phyloP scores from a whole-genome alignment of 2,329 filamentous ascomycete species.

The Verticillium nonalfalfae region DNA sequence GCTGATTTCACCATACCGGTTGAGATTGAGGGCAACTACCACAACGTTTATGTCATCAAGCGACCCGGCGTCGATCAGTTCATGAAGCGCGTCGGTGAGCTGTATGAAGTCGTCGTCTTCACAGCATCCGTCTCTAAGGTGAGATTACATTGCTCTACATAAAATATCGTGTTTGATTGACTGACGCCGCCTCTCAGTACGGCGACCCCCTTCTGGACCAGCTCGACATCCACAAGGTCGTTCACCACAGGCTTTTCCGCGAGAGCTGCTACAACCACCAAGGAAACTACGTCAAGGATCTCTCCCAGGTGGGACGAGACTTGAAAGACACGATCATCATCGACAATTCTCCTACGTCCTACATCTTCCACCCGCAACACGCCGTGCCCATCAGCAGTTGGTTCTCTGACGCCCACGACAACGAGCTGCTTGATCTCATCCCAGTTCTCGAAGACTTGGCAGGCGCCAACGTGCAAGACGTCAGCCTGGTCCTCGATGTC shows the following conservation, averaged over 20 bases:
- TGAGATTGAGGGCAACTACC: constrained; percentile 97
- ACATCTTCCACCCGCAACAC: constrained; percentile 99
- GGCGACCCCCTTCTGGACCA: constrained; percentile 94
- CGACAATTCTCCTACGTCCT: constrained; percentile 97
- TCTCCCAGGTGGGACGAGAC: constrained; percentile 93
- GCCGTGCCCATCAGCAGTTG: constrained; percentile 99
- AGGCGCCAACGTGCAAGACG: constrained; percentile 80
- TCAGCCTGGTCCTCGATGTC: constrained; percentile 96
- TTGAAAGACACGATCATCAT: constrained; percentile 98
- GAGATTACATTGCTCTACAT: constrained; percentile 11
- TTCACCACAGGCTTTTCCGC: constrained; percentile 92
- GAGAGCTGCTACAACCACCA: constrained; percentile 99
- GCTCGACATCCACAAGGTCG: constrained; percentile 92
- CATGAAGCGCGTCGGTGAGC: constrained; percentile 95
- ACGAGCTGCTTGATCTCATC: constrained; percentile 94
- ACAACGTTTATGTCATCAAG: constrained; percentile 99
- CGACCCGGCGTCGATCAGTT: constrained; percentile 97
- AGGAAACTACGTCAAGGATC: constrained; percentile 98
- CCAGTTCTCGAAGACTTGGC: constrained; percentile 97
- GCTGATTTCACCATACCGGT: constrained; percentile 98
- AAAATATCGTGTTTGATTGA: constrained; percentile 12
- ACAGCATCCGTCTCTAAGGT: constrained; percentile 98
- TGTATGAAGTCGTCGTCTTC: constrained; percentile 98
- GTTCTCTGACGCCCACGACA: constrained; percentile 99
- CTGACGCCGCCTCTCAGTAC: constrained; percentile 51